Conservation (phyloP, 768 basidiomycete species). For the Lactarius psammicola region DNA sequence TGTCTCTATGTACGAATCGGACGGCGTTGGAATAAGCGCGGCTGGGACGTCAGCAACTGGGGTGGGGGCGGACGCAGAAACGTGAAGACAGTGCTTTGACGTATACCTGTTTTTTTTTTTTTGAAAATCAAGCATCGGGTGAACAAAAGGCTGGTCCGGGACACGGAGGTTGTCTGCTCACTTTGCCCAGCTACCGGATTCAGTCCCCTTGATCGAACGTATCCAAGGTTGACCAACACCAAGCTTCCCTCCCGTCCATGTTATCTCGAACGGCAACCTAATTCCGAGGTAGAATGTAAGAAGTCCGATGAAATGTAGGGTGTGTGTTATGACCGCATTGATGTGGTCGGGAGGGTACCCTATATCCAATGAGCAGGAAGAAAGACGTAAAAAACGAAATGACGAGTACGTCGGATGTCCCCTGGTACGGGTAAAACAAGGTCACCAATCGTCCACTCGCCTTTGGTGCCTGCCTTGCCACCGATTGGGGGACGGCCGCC, state of each 20-base stretch:
- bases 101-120: slow-evolving; percentile 73
- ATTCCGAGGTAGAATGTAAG: slow-evolving; percentile 82
- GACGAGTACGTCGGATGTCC: slow-evolving; percentile 66
- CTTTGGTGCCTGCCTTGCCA: slow-evolving; percentile 70
- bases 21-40: slow-evolving; percentile 25
- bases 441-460: slow-evolving; percentile 84
- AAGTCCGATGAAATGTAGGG: slow-evolving; percentile 74
- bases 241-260: slow-evolving; percentile 66
- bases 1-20: slow-evolving; percentile 36
- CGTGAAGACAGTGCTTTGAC: slow-evolving; percentile 64
- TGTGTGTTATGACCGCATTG: slow-evolving; percentile 82
- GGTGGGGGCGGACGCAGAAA: slow-evolving; percentile 42
- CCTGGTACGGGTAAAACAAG: slow-evolving; percentile 80
- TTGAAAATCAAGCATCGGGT: slow-evolving; percentile 7
- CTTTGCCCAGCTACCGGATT: slow-evolving; percentile 74
- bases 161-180: slow-evolving; percentile 34
- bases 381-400: neutral
- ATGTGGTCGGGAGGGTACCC: slow-evolving; percentile 85
- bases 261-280: slow-evolving; percentile 76
- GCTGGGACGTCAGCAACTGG: slow-evolving; percentile 30
- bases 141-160: neutral
- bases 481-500: slow-evolving; percentile 75
- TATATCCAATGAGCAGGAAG: slow-evolving; percentile 32
- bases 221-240: slow-evolving; percentile 81
- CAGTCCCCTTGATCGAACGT: slow-evolving; percentile 62